Conservation (phyloP, 768 basidiomycete genomes). For the Tulasnella sp. region DNA sequence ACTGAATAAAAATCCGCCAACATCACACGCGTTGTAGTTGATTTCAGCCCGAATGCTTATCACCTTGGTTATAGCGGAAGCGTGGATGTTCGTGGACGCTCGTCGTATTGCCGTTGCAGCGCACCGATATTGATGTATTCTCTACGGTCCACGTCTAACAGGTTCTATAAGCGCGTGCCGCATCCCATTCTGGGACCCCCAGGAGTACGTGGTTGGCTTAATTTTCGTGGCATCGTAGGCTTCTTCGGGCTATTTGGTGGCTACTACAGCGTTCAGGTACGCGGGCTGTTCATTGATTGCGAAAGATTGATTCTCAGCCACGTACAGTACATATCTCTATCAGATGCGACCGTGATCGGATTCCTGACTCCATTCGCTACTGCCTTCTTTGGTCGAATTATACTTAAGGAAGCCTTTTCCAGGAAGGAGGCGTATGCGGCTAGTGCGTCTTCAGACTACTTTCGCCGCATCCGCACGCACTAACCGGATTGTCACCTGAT, state of each 20-base stretch:
- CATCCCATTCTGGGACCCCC: slow-evolving; percentile 21
- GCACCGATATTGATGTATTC: background rate
- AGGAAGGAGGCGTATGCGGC: slow-evolving; percentile 18
- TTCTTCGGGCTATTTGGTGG: slow-evolving; percentile 22
- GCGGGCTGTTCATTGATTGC: background rate
- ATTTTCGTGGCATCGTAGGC: slow-evolving; percentile 1
- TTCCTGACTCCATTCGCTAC: slow-evolving; percentile 18
- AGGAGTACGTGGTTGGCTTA: slow-evolving; percentile 12
- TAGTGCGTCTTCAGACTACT: background rate
- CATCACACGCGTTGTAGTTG: background rate
- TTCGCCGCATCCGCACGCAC: too few species aligned
- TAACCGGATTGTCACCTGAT: background rate
- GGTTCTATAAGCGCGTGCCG: slow-evolving; percentile 13
- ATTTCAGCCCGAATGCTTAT: slow-evolving; percentile 13
- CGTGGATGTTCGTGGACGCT: slow-evolving; percentile 21
- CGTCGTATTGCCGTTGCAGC: background rate
- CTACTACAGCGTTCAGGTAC: slow-evolving; percentile 25
- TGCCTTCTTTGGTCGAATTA: slow-evolving; percentile 19
- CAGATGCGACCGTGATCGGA: slow-evolving; percentile 15
- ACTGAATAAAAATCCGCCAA: background rate
- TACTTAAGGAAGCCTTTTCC: slow-evolving; percentile 14
- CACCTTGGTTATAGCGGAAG: background rate
- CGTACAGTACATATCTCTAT: slow-evolving; percentile 19
- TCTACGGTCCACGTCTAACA: background rate
- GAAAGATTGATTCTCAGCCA: background rate